Conservation (phyloP, 179 eudicot genomes). For the Actinidia arguta region DNA sequence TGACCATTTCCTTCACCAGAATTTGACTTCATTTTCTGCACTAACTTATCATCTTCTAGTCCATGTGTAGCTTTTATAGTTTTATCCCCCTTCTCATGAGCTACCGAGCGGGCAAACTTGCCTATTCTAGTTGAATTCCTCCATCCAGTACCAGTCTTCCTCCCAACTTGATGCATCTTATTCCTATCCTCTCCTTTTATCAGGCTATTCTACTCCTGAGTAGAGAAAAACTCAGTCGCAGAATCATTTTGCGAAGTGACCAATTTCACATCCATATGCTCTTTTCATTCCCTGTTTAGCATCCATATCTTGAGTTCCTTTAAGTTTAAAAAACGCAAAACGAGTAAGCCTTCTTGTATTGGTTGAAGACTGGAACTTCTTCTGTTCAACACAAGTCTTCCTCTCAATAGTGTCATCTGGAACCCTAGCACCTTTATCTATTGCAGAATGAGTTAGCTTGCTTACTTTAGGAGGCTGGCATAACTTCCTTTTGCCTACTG, state of each 20-base stretch:
- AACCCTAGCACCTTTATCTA: conserved; percentile 25
- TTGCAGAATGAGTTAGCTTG: conserved; percentile 40
- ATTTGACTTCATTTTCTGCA: background rate
- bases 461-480: conserved; percentile 24
- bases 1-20: background rate
- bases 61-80: background rate
- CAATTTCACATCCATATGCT: conserved; percentile 14
- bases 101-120: conserved; percentile 35
- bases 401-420: conserved; percentile 19
- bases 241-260: background rate
- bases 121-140: conserved; percentile 12
- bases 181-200: background rate
- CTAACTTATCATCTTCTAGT: background rate
- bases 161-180: conserved; percentile 4
- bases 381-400: conserved; percentile 16
- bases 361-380: conserved; percentile 13
- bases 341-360: conserved; percentile 36
- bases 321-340: conserved; percentile 27
- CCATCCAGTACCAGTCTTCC: background rate
- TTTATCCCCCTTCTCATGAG: conserved; percentile 12
- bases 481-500: conserved; percentile 25
- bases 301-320: conserved; percentile 21
- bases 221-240: background rate
- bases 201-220: background rate
- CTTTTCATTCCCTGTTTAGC: conserved; percentile 16